A percentile compares a stretch with the other conserved stretches of the same genome.
Conservation (phyloP, 176 grass and related monocot species). For the Poa annua region DNA sequence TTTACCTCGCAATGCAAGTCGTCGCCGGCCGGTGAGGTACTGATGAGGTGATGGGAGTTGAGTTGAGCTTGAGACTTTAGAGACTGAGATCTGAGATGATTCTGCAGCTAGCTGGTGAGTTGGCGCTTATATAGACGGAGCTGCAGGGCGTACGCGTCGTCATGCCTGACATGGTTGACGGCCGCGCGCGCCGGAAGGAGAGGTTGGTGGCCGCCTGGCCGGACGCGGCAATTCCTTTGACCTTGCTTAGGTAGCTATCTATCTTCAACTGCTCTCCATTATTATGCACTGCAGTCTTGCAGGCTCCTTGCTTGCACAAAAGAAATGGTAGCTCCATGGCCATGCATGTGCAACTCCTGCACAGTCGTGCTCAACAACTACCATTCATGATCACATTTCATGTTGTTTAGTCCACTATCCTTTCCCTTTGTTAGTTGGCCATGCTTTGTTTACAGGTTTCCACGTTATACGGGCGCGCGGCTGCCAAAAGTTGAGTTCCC, state of each 20-base stretch:
- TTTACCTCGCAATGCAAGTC: neutral
- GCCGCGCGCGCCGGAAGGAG: neutral
- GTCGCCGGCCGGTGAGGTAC: neutral
- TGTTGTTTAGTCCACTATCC: neutral
- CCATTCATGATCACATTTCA: neutral
- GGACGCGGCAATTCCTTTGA: constrained; percentile 41
- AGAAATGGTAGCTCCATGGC: neutral
- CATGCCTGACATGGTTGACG: constrained; percentile 36
- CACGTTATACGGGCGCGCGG: constrained; percentile 27
- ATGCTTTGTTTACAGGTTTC: constrained; percentile 18
- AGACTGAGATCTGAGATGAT: constrained; percentile 11
- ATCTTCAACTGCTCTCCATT: constrained; percentile 10
- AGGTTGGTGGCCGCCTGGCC: constrained; percentile 16
- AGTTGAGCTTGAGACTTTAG: neutral
- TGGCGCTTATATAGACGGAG: constrained; percentile 10
- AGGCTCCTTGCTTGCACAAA: neutral
- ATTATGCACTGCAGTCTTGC: neutral
- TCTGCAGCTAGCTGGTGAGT: constrained; percentile 17
- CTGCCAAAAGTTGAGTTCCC: neutral
- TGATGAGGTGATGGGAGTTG: neutral
- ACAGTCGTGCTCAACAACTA: neutral
- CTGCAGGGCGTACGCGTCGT: constrained; percentile 1
- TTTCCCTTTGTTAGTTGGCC: neutral
- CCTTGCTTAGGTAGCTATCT: neutral
- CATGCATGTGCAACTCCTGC: constrained; percentile 18